Evolutionary conservation across 1,139 yeast species (phyloP), one percentile per base, ranked within the genome.

Genomic region (Zygosaccharomyces sapae): DNA sequence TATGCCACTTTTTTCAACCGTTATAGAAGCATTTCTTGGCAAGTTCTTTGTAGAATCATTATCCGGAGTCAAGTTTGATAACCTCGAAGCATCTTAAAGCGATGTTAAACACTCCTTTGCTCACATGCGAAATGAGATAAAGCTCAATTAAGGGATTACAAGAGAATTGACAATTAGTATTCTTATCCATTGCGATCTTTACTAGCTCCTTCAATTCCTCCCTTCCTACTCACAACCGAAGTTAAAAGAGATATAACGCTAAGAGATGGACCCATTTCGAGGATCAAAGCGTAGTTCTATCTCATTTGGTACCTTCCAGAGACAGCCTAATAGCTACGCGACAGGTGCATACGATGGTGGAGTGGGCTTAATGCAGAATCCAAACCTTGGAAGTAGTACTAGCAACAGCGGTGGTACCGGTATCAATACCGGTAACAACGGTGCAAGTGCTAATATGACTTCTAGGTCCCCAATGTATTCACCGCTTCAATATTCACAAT

Each of bases 391-490:
- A 20, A 19, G 30, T 27, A 24, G 19, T 36, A 16, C n/a, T 37
- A 33, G 41, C 25, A 34, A 31, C 31, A 48, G 41, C 22, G 33
- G 39, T 20, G 38, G 43, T 19, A 8, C 35, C 18, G 30, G 36
- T 12, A 18, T 30, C 27, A 37, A 44, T 20, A 29, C 45, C 4
- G 38, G 38, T 20, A 47, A 38, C 27, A 43, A 43, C 41, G 44
- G 47, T 33, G 34, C 29, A 30, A 44, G 38, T 29, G 34, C 50
- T 9, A 42, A 50, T 27, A 52, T 55, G 40, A 39, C 51, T 7
- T 47, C 48, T 20, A 47, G 61, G 22, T 59, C 63, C 5, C 62
- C 63, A n/a, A 56, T 59, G 61, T 60, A 59, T 46, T 60, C 65
- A 5, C 63, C 65, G 3, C 43, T 60, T 40, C 61, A 59, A 25